Evolutionary conservation across 2,329 filamentous ascomycete species (phyloP), one percentile per base, ranked within the genome.

Genomic region (Colletotrichum lini): DNA sequence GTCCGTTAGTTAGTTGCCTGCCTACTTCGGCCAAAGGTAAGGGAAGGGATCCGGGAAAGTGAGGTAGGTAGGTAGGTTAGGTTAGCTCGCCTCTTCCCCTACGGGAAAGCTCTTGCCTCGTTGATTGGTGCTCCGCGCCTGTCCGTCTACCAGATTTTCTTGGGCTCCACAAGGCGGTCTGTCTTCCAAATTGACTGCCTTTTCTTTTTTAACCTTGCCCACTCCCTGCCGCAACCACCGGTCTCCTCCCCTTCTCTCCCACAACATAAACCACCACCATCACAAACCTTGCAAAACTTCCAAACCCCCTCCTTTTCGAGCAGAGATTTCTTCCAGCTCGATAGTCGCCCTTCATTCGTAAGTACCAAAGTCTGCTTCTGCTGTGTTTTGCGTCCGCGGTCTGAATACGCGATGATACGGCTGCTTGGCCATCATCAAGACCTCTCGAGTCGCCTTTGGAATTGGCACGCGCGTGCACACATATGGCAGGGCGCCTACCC

Each of bases 91-190:
- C 30, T 61, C 40, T 61, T 67, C 64, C 49, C 57, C 64, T 45
- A 30, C 50, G 10, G 23, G 44, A 67, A 67, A 42, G 50, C 52
- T 47, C 69, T 71, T 68, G 65, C 65, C 65, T 68, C 40, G 58
- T 62, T 71, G 65, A 68, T 69, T 71, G 69, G 69, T 38, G 63
- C 53, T 63, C 42, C 65, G 44, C 65, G 58, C 65, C 50, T 54
- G 52, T 52, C 65, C 47, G 21, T 52, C 49, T 63, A 53, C 60
- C 60, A 72, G 56, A 65, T 70, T 72, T 70, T 57, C 54, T 47
- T n/a, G n/a, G 54, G 70, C 66, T 65, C 70, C 70, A 72, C 70
- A 65, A 70, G 56, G 66, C 70, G 66, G 70, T 63, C 50, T 74
- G 68, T 60, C 52, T 57, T 45, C 42, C 38, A 67, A 67, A 69